Percentiles rank a stretch among this genome's conserved stretches.
Evolutionary conservation across 2,329 filamentous ascomycete genomes (phyloP).

Genomic region (Mycosphaerelloides madeirae): DNA sequence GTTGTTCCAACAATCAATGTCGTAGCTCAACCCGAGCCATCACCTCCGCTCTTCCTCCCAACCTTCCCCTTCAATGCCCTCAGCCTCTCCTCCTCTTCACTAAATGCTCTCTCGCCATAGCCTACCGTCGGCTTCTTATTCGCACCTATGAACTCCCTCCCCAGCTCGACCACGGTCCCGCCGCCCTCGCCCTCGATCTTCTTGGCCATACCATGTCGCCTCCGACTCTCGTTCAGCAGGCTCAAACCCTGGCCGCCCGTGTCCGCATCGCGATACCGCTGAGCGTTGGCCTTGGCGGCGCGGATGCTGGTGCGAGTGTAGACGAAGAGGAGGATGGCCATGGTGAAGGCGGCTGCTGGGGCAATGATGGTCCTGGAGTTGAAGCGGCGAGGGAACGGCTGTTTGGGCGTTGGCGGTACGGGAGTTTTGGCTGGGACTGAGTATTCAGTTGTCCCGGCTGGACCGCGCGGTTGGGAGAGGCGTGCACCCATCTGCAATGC

Average conservation of each 20-base stretch:
- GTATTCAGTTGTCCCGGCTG: constrained; percentile 41
- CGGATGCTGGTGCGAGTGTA: constrained; percentile 63
- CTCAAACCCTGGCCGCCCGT: constrained; percentile 49
- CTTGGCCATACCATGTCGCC: constrained; percentile 49
- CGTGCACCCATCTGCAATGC: constrained; percentile 41
- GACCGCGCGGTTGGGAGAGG: constrained; percentile 41
- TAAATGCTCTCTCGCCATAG: constrained; percentile 8
- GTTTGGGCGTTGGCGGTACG: constrained; percentile 32
- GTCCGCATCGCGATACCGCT: constrained; percentile 54
- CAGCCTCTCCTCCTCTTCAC: constrained; percentile 19
- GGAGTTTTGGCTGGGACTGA: constrained; percentile 28
- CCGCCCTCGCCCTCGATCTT: constrained; percentile 38
- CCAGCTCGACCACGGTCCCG: constrained; percentile 32
- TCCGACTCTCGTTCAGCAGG: constrained; percentile 49
- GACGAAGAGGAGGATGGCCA: constrained; percentile 56
- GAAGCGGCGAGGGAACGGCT: constrained; percentile 27
- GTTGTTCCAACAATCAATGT: no score
- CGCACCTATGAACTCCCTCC: constrained; percentile 26
- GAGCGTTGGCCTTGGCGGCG: constrained; percentile 62
- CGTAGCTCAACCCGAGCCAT: no score
- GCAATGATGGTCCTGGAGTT: constrained; percentile 48
- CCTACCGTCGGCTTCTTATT: constrained; percentile 20
- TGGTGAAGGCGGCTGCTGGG: constrained; percentile 58
- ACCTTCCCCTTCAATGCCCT: constrained; percentile 35
- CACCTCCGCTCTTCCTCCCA: constrained; percentile 19